Conservation (phyloP, 257 asterid genomes). For the Petunia axillaris region DNA sequence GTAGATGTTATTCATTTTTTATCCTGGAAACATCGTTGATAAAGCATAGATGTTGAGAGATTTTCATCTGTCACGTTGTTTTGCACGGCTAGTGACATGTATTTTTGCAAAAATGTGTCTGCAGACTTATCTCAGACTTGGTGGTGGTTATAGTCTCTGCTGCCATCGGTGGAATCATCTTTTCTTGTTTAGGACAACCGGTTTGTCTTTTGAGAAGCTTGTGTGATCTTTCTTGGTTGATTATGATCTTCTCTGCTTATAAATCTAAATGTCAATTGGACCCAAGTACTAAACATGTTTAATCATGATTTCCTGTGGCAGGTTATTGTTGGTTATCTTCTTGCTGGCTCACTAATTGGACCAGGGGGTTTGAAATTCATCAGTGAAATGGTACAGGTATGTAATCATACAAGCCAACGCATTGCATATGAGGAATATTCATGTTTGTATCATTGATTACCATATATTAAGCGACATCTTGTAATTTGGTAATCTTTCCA, state of each 20-base stretch:
- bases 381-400: constrained; percentile 94
- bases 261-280: constrained; percentile 17
- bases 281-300: constrained; percentile 12
- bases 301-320: constrained; percentile 37
- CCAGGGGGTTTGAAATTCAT: constrained; percentile 95
- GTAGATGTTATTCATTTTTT: constrained; percentile 37
- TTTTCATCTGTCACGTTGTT: constrained; percentile 32
- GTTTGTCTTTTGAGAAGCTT: constrained; percentile 54
- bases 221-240: constrained; percentile 29
- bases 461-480: background rate
- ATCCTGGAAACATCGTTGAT: background rate
- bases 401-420: constrained; percentile 26
- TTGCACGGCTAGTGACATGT: background rate
- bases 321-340: constrained; percentile 96
- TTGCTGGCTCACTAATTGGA: constrained; percentile 94
- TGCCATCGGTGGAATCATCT: constrained; percentile 92
- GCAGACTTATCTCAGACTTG: constrained; percentile 96
- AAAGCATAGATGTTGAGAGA: background rate
- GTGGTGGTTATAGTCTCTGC: constrained; percentile 98
- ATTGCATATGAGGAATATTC: background rate
- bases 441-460: constrained; percentile 6
- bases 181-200: constrained; percentile 97
- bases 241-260: constrained; percentile 17
- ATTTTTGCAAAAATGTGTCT: constrained; percentile 27
- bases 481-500: constrained; percentile 7